phyloP scores from a whole-genome alignment of 2,329 filamentous ascomycete species.

The Karstenula rhodostoma region DNA sequence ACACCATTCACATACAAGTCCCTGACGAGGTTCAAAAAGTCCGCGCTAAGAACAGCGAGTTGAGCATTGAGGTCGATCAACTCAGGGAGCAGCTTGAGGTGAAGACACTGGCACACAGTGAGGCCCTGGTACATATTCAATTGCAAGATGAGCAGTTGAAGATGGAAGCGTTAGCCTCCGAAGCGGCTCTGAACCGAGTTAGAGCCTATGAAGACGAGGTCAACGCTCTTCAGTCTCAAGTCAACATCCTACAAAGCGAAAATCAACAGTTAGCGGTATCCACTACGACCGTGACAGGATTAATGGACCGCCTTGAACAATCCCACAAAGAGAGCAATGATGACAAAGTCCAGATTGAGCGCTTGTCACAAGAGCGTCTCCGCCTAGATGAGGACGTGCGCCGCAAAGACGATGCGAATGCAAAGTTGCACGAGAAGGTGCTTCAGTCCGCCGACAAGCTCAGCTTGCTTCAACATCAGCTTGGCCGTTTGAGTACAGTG shows the following conservation, averaged over 20 bases:
- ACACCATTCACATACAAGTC: background rate
- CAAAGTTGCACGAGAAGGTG: background rate
- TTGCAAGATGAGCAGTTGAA: background rate
- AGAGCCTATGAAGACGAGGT: background rate
- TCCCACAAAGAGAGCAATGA: background rate
- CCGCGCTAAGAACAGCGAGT: background rate
- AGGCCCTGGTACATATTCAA: background rate
- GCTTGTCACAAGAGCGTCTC: background rate
- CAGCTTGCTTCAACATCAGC: background rate
- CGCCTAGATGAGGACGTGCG: background rate
- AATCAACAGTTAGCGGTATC: background rate
- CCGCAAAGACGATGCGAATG: background rate
- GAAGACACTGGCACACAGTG: background rate
- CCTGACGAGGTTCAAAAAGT: background rate
- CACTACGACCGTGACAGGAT: background rate
- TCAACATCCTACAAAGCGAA: background rate
- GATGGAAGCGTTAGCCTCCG: background rate
- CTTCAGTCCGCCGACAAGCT: background rate
- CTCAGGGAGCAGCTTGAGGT: background rate
- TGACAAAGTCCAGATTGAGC: background rate
- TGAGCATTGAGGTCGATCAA: background rate
- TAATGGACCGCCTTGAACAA: background rate
- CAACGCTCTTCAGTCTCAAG: background rate
- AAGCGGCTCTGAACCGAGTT: background rate
- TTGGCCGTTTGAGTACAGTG: background rate